Evolutionary conservation across 2,329 filamentous ascomycete species (phyloP).

Genomic region (Colletotrichum godetiae): DNA sequence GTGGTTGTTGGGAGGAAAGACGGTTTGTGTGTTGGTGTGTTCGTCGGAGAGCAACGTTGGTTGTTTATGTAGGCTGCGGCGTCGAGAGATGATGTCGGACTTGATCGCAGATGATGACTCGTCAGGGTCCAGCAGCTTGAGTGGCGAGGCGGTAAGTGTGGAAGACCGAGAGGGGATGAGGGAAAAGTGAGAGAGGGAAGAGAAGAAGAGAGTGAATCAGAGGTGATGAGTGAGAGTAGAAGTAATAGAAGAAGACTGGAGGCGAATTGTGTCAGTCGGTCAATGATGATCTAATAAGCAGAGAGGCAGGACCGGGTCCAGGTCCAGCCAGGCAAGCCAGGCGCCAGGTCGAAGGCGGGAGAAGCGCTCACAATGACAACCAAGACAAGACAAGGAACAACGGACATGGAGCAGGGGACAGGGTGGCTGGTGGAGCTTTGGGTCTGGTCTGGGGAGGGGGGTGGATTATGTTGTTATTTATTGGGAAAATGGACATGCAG

Average conservation of each 20-base stretch:
- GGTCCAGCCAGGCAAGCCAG: slow-evolving; percentile 25
- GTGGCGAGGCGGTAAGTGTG: background rate
- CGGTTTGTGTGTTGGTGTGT: background rate
- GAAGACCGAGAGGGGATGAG: background rate
- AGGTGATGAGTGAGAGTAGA: slow-evolving; percentile 26
- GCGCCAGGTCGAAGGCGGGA: slow-evolving; percentile 34
- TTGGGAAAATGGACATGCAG: slow-evolving; percentile 25
- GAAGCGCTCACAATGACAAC: slow-evolving; percentile 36
- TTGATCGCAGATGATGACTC: slow-evolving; percentile 7
- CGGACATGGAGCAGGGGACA: slow-evolving; percentile 31
- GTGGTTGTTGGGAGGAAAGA: slow-evolving; percentile 22
- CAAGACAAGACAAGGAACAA: slow-evolving; percentile 34
- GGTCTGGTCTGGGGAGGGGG: slow-evolving; percentile 5
- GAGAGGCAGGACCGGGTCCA: slow-evolving; percentile 19
- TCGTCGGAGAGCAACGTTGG: slow-evolving; percentile 18
- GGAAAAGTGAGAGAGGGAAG: background rate
- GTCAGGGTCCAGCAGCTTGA: background rate
- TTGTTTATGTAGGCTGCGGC: background rate
- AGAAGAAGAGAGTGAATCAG: background rate
- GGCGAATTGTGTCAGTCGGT: slow-evolving; percentile 35
- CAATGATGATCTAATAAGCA: slow-evolving; percentile 37
- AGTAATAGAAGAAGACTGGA: slow-evolving; percentile 28
- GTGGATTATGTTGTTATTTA: slow-evolving; percentile 18
- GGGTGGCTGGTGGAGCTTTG: slow-evolving; percentile 33
- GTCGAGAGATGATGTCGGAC: slow-evolving; percentile 2